Evolutionary conservation across 352 stramenopile species (phyloP).

Genomic region (Pythium phragmiticola): DNA sequence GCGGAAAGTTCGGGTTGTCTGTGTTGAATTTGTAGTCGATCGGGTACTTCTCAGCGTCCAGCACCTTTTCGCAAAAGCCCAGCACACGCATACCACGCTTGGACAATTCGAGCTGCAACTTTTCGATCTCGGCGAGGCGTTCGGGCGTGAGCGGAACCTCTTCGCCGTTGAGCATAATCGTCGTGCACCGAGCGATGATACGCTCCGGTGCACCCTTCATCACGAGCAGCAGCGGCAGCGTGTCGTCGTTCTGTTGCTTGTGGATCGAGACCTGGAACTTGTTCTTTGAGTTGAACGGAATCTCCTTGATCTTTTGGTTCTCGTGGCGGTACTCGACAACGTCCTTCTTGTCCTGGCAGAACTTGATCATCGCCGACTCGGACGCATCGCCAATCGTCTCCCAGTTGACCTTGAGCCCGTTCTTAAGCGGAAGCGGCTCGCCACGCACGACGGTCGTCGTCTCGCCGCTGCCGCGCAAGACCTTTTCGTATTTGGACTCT

Average conservation of each 20-base stretch:
- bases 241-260: slow-evolving; percentile 75
- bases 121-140: slow-evolving; percentile 62
- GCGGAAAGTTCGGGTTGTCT: slow-evolving; percentile 84
- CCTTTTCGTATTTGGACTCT: slow-evolving; percentile 61
- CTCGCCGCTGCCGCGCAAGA: slow-evolving; percentile 25
- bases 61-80: slow-evolving; percentile 51
- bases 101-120: slow-evolving; percentile 46
- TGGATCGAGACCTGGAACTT: slow-evolving; percentile 84
- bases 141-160: slow-evolving; percentile 91
- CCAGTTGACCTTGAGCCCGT: slow-evolving; percentile 43
- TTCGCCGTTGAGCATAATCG: slow-evolving; percentile 44
- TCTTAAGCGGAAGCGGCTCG: slow-evolving; percentile 31
- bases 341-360: slow-evolving; percentile 71
- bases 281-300: slow-evolving; percentile 88
- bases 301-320: slow-evolving; percentile 77
- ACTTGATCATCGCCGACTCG: slow-evolving; percentile 87
- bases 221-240: slow-evolving; percentile 58
- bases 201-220: slow-evolving; percentile 97
- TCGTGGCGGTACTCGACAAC: slow-evolving; percentile 65
- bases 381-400: slow-evolving; percentile 77
- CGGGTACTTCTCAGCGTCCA: slow-evolving; percentile 42
- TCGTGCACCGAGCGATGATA: slow-evolving; percentile 89
- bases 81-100: slow-evolving; percentile 68
- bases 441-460: slow-evolving; percentile 25
- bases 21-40: slow-evolving; percentile 69